phyloP scores from a whole-genome alignment of 2,329 filamentous ascomycete species.

The Aspergillus ochraceoroseus region DNA sequence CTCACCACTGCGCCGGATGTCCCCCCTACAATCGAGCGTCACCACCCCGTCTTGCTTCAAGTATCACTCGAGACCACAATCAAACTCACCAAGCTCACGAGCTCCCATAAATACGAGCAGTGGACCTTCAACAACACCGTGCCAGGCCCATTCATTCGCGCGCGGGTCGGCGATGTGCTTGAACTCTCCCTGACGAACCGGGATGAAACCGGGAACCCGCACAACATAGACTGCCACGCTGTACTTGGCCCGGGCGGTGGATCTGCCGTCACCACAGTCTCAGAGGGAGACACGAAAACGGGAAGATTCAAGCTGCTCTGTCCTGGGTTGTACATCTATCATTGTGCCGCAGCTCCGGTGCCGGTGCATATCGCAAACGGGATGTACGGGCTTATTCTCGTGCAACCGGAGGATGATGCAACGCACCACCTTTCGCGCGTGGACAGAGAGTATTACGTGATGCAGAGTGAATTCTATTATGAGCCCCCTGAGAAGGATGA shows the following conservation, averaged over 20 bases:
- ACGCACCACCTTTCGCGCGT: constrained; percentile 30
- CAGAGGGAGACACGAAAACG: constrained; percentile 32
- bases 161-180: constrained; percentile 33
- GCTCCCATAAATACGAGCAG: constrained; percentile 34
- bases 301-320: constrained; percentile 29
- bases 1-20: no score
- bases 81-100: constrained; percentile 31
- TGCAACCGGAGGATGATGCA: constrained; percentile 29
- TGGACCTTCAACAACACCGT: constrained; percentile 37
- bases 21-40: no score
- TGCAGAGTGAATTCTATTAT: constrained; percentile 40
- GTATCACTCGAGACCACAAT: constrained; percentile 28
- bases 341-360: constrained; percentile 36
- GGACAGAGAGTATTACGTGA: constrained; percentile 36
- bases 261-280: constrained; percentile 31
- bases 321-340: constrained; percentile 34
- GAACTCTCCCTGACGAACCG: constrained; percentile 33
- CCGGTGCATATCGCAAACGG: constrained; percentile 39
- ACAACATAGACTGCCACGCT: constrained; percentile 37
- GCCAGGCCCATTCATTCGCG: constrained; percentile 36
- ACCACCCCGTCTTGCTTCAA: no score
- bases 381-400: constrained; percentile 39
- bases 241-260: constrained; percentile 36
- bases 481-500: constrained; percentile 34
- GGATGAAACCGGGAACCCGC: constrained; percentile 33